Percentiles rank a stretch among this genome's conserved stretches.
phyloP scores from a whole-genome alignment of 2,329 filamentous ascomycete genomes.

The Cladosporium cucumerinum region DNA sequence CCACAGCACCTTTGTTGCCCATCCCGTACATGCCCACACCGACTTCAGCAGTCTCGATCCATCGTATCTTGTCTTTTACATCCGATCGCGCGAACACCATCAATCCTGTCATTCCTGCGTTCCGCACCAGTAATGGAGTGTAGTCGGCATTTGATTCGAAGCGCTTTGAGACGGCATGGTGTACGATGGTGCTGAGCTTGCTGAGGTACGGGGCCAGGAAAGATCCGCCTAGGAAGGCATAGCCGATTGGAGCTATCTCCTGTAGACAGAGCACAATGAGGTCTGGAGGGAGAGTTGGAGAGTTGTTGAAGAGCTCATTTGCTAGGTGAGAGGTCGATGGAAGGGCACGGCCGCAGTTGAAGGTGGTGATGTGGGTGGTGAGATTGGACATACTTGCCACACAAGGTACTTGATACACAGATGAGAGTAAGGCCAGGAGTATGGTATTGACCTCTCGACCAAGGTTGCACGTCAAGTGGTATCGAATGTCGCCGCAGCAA shows the following conservation, averaged over 20 bases:
- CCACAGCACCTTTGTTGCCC: conserved; percentile 94
- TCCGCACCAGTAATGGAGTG: conserved; percentile 65
- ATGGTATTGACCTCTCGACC: neutral
- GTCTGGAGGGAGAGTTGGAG: conserved; percentile 56
- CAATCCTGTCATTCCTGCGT: conserved; percentile 85
- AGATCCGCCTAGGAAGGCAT: conserved; percentile 80
- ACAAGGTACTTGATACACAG: neutral
- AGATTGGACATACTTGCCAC: conserved; percentile 43
- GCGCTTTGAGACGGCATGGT: conserved; percentile 39
- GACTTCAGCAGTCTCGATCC: conserved; percentile 73
- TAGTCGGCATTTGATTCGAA: conserved; percentile 64
- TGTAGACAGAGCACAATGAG: conserved; percentile 70
- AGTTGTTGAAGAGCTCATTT: conserved; percentile 50
- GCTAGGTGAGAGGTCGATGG: conserved; percentile 71
- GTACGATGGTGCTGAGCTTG: conserved; percentile 63
- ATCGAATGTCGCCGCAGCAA: neutral
- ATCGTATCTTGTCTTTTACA: conserved; percentile 55
- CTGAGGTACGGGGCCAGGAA: conserved; percentile 74
- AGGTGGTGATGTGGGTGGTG: conserved; percentile 76
- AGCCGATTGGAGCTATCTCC: conserved; percentile 80
- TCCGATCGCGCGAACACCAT: conserved; percentile 74
- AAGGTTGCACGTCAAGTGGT: neutral
- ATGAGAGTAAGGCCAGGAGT: neutral
- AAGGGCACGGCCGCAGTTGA: conserved; percentile 76
- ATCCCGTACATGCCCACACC: conserved; percentile 83